These are phyloP conservation scores for Fomitopsis schrenkii DNA, from an alignment of 1,284 basidiomycete genomes.

Conservation along the genomic window DNA sequence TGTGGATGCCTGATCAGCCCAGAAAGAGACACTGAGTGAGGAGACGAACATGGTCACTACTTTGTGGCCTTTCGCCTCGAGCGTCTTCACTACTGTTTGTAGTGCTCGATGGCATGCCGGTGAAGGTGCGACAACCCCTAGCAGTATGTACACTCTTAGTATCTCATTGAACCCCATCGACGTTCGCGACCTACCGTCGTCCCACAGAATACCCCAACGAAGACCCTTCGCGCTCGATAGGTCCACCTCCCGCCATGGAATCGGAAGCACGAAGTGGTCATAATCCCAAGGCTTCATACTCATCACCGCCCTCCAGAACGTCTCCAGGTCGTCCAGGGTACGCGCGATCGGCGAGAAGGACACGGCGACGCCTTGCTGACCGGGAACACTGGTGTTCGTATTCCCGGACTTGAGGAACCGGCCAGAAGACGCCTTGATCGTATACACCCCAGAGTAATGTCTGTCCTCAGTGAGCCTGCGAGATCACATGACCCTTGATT, in stretches of 20 bases:
- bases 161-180: neutral
- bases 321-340: conserved; percentile 28
- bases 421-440: conserved; percentile 32
- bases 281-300: conserved; percentile 58
- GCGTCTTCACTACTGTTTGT: conserved; percentile 40
- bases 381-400: conserved; percentile 42
- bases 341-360: conserved; percentile 30
- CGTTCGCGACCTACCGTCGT: conserved; percentile 35
- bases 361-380: conserved; percentile 42
- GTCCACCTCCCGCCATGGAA: conserved; percentile 52
- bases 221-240: conserved; percentile 33
- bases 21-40: neutral
- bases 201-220: conserved; percentile 54
- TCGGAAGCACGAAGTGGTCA: conserved; percentile 51
- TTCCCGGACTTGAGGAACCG: conserved; percentile 50
- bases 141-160: neutral
- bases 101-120: conserved; percentile 62
- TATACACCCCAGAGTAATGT: conserved; percentile 28
- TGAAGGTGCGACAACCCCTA: conserved; percentile 44
- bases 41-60: conserved; percentile 41
- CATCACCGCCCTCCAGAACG: conserved; percentile 40
- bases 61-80: conserved; percentile 47
- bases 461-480: conserved; percentile 8
- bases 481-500: too few species aligned
- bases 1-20: conserved; percentile 6